Percentiles rank a stretch among this genome's conserved stretches.
Conservation (phyloP, 495 filamentous ascomycete species). For the Bryoglossum gracile region DNA sequence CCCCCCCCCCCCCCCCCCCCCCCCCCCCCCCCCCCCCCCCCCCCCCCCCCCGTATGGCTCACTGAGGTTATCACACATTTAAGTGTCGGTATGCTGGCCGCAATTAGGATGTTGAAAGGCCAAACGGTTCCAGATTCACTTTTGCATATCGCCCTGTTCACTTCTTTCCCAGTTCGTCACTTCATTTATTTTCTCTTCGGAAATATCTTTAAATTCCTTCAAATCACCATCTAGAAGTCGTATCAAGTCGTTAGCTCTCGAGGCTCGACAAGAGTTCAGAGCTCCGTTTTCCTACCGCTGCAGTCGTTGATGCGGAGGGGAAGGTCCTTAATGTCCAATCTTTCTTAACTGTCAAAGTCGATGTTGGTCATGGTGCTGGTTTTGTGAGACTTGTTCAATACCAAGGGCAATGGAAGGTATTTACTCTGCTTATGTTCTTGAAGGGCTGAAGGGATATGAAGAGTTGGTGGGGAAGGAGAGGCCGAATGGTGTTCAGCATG, state of each 20-base stretch:
- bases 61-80: too few relatives aligned
- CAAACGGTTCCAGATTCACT: too few relatives aligned
- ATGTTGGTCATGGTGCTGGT: slow-evolving; percentile 44
- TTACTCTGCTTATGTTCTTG: slow-evolving; percentile 46
- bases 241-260: slow-evolving; percentile 27
- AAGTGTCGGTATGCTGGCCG: too few relatives aligned
- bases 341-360: slow-evolving; percentile 28
- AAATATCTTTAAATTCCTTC: too few relatives aligned
- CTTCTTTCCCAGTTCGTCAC: too few relatives aligned
- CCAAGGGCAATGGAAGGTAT: slow-evolving; percentile 47
- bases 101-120: too few relatives aligned
- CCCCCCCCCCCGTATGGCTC: too few relatives aligned
- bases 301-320: slow-evolving; percentile 32
- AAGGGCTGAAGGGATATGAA: slow-evolving; percentile 43
- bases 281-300: slow-evolving; percentile 39
- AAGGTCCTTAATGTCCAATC: slow-evolving; percentile 24
- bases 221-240: too few relatives aligned
- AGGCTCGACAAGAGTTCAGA: slow-evolving; percentile 41
- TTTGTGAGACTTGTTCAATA: slow-evolving; percentile 45
- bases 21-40: too few relatives aligned
- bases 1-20: too few relatives aligned
- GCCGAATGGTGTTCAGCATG: slow-evolving; percentile 37
- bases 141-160: too few relatives aligned
- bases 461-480: slow-evolving; percentile 40
- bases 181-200: too few relatives aligned